Evolutionary conservation across 2,329 filamentous ascomycete genomes (phyloP), one percentile per base, ranked within the genome.

Genomic region (Stagonosporopsis tanaceti): DNA sequence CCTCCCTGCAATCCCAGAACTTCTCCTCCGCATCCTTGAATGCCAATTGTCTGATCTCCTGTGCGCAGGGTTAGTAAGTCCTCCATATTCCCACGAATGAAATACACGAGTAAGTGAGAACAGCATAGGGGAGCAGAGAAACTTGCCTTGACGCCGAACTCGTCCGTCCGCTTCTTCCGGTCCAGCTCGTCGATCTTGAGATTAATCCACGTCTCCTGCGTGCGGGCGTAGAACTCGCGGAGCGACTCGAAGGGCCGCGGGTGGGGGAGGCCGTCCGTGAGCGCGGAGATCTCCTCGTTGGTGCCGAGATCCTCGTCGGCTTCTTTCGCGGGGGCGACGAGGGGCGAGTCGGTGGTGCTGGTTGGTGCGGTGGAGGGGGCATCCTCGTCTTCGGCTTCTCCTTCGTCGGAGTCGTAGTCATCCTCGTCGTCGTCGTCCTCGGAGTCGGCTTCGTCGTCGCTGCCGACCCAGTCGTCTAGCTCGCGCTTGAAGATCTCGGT

Each of bases 1-100:
- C 94, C 80, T 99, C 95, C 68, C 95, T 86, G 73, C 90, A 93
- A 81, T 97, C 95, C 95, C 95, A 99, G 95, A 95, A 99, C 76
- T 96, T 97, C 79, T 93, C 91, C 77, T 99, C 95, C 38, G 93
- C 93, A 63, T 92, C 84, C 72, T 92, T 89, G 75, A 97, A 99
- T 1, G 93, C 95, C 73, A 87, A 88, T 69, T 93, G 90, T 76
- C 96, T 93, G 69, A 98, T 88, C 80, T 98, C 95, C 81, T 41
- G 20, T 15, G 27, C 3, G 8, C 14, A 7, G 15, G 7, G 22
- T 41, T 5, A 41, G 22, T 22, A 15, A 4, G 27, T 15, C 2
- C 1, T 41, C 6, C 4, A 2, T 41, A 20, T 3, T 3, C 3
- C 20, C 20, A 20, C 20, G 20, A 20, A 20, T 3, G 20, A 20